phyloP scores from a whole-genome alignment of 2,329 filamentous ascomycete genomes.

The Triangularia verruculosa region DNA sequence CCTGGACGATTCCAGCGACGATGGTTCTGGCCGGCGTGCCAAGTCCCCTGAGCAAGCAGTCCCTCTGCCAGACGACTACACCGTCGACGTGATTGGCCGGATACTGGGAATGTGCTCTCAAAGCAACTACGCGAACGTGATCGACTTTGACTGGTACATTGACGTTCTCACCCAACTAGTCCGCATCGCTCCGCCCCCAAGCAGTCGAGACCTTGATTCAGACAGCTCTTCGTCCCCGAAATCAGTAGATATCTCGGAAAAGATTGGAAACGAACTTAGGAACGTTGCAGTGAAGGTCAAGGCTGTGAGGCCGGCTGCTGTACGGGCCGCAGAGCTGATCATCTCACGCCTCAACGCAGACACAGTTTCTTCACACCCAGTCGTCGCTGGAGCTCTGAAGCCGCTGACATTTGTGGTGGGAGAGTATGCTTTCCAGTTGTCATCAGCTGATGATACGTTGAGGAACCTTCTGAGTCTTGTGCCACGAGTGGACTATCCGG shows the following conservation, averaged over 20 bases:
- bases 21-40: constrained; percentile 43
- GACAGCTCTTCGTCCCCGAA: constrained; percentile 32
- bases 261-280: constrained; percentile 79
- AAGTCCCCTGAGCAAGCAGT: constrained; percentile 44
- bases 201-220: constrained; percentile 38
- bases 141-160: constrained; percentile 97
- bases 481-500: constrained; percentile 55
- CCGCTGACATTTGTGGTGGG: constrained; percentile 83
- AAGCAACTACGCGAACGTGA: constrained; percentile 80
- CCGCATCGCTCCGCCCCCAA: constrained; percentile 59
- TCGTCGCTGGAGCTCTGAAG: constrained; percentile 65
- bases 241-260: constrained; percentile 56
- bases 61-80: constrained; percentile 81
- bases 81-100: constrained; percentile 73
- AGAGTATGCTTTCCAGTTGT: constrained; percentile 75
- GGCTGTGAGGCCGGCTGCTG: constrained; percentile 74
- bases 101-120: constrained; percentile 87
- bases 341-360: constrained; percentile 56
- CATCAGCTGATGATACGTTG: constrained; percentile 68
- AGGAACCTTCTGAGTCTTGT: constrained; percentile 69
- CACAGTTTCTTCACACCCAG: constrained; percentile 52
- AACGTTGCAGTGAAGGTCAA: constrained; percentile 91
- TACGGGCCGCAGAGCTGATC: constrained; percentile 78
- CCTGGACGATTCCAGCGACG: constrained; percentile 48
- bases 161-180: constrained; percentile 84